phyloP scores from a whole-genome alignment of 768 basidiomycete genomes.

The Trametes elegans region DNA sequence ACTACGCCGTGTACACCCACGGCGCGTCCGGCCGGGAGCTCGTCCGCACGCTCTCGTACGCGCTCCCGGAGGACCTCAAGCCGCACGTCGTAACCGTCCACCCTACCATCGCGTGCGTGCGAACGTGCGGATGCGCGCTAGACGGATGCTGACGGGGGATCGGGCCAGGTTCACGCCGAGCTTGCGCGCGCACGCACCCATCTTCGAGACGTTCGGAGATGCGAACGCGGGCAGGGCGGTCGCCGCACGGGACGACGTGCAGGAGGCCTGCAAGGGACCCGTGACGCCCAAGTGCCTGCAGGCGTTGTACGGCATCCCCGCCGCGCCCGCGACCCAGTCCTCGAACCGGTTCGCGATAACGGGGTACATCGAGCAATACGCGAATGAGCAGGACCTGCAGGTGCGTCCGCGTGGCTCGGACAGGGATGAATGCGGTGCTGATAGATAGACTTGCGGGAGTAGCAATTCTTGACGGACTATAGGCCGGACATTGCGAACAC shows the following conservation, averaged over 20 bases:
- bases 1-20: conserved; percentile 29
- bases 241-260: conserved; percentile 26
- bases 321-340: conserved; percentile 13
- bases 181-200: conserved; percentile 25
- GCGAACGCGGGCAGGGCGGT: too few relatives aligned
- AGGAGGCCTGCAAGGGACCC: conserved; percentile 25
- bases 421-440: too few relatives aligned
- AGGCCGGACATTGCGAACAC: conserved; percentile 21
- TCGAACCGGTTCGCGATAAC: conserved; percentile 27
- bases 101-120: conserved; percentile 24
- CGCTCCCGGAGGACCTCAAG: conserved; percentile 26
- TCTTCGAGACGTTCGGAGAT: too few relatives aligned
- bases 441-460: conserved; percentile 24
- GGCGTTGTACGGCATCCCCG: conserved; percentile 30
- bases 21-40: conserved; percentile 18
- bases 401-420: too few relatives aligned
- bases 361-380: conserved; percentile 31
- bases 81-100: conserved; percentile 28
- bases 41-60: conserved; percentile 31
- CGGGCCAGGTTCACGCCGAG: not conserved
- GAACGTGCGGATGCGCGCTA: not conserved
- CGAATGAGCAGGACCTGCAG: conserved; percentile 28
- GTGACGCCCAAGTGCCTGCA: conserved; percentile 33
- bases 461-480: conserved; percentile 26
- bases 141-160: not conserved